These are phyloP conservation scores for Echinochloa phyllopogon DNA, from an alignment of 176 grass and related monocot genomes.

Conservation along the genomic window DNA sequence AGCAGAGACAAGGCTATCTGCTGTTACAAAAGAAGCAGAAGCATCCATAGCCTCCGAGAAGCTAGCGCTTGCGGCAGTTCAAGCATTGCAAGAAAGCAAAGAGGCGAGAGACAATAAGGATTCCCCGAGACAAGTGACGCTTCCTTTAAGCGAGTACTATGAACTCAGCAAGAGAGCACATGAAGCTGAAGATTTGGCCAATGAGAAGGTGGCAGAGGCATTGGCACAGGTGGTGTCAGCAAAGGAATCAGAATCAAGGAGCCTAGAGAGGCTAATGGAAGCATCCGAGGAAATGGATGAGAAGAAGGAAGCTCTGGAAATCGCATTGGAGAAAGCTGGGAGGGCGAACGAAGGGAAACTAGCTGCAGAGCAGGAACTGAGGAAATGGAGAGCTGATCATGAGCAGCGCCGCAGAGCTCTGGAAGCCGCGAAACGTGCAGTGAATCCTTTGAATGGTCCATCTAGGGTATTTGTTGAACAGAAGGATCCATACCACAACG, in stretches of 20 bases:
- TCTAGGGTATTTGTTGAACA: conserved; percentile 47
- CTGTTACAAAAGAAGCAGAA: conserved; percentile 82
- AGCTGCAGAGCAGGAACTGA: conserved; percentile 75
- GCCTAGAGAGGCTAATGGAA: conserved; percentile 60
- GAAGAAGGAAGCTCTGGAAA: conserved; percentile 63
- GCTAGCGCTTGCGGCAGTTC: conserved; percentile 66
- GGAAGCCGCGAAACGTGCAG: conserved; percentile 52
- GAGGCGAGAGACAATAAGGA: conserved; percentile 44
- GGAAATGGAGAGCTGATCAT: conserved; percentile 96
- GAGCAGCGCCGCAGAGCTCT: conserved; percentile 72
- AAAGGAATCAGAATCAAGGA: conserved; percentile 64
- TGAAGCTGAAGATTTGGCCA: conserved; percentile 83
- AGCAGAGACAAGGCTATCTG: conserved; percentile 58
- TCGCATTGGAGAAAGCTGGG: conserved; percentile 62
- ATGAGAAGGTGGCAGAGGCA: conserved; percentile 66
- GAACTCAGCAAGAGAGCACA: conserved; percentile 77
- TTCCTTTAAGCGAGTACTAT: conserved; percentile 83
- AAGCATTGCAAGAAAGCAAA: conserved; percentile 71
- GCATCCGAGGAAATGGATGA: conserved; percentile 62
- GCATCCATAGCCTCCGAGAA: conserved; percentile 69
- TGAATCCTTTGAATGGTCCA: conserved; percentile 63
- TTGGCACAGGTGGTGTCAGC: conserved; percentile 66
- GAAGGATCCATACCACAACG: conserved; percentile 40
- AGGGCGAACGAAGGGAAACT: conserved; percentile 83
- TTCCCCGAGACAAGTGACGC: conserved; percentile 62